Percentiles rank a stretch among this genome's conserved stretches.
These are phyloP conservation scores for Sequoiadendron giganteum DNA, from an alignment of 75 land plant genomes.

Conservation along the genomic window DNA sequence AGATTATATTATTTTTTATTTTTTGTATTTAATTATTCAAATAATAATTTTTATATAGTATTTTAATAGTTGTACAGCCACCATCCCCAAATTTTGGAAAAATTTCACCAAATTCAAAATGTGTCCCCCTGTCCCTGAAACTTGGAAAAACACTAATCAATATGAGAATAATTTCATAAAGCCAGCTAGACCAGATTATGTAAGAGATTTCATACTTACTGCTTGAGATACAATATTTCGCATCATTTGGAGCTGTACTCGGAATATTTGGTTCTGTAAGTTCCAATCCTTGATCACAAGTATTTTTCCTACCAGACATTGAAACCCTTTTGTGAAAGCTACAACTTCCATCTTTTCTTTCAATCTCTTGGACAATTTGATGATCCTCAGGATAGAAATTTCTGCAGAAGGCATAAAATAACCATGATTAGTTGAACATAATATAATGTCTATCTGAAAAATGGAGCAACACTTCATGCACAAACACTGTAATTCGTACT, in stretches of 20 bases:
- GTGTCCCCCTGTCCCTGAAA: too few species aligned
- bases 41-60: too few species aligned
- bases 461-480: neutral
- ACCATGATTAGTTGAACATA: neutral
- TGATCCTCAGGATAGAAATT: constrained; percentile 19
- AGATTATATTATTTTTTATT: too few species aligned
- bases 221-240: neutral
- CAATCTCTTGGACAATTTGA: constrained; percentile 18
- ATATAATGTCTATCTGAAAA: neutral
- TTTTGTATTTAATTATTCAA: too few species aligned
- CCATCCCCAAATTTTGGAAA: too few species aligned
- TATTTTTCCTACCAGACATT: neutral
- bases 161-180: too few species aligned
- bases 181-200: too few species aligned
- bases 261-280: neutral
- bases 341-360: neutral
- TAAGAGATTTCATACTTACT: neutral
- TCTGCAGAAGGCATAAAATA: neutral
- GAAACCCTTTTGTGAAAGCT: neutral
- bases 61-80: too few species aligned
- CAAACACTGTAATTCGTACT: neutral
- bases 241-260: neutral
- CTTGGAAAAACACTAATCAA: too few species aligned
- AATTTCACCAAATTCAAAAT: too few species aligned
- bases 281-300: neutral